Base-by-base conservation (phyloP, 2,329 filamentous ascomycete species). In the Alternaria triticimaculans region DNA sequence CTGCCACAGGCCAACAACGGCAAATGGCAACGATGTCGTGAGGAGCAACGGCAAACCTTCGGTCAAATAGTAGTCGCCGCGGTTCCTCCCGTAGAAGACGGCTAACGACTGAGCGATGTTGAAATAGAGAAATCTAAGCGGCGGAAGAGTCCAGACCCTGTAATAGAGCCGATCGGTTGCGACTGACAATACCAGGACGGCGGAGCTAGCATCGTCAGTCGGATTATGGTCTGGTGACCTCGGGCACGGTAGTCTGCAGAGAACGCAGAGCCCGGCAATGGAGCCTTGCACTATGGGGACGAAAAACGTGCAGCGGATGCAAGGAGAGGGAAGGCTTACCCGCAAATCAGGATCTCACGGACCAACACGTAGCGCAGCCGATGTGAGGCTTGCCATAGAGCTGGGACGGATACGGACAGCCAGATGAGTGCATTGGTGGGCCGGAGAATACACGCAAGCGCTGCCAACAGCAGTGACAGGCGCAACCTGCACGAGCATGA, bases 361-460 rank as follows among this genome's bases (percentile, higher is more conserved):
- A 88, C 63, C 48, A 96, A 82, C 37, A 87, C 77, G 41, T 84
- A 67, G 28, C 87, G 77, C 59, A 83, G 76, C 72, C 73, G 73
- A 57, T 82, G 78, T n/a, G 81, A 81, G 54, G 78, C 71, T 80
- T 72, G 81, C 74, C 81, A 78, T 53, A 88, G 76, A 18, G 85
- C 83, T 62, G 90, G 81, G 33, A 86, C 82, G 26, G 86, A 85
- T 65, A 97, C 81, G 43, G 87, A 86, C 11, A 89, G 81, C 95
- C 96, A 98, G 69, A 98, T 90, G 56, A 98, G 84, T 54, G 91
- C 73, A 78, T 98, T 98, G 14, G 96, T 98, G 10, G 95, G 96
- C 6, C 96, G 90, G 21, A 99, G 85, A 49, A 97, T 87, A 72
- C 93, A 93, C 1, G 96, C 95, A 56, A 92, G 77, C 9, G 92